Base-by-base conservation (phyloP, 495 filamentous ascomycete species). In the Penicillium salamii region DNA sequence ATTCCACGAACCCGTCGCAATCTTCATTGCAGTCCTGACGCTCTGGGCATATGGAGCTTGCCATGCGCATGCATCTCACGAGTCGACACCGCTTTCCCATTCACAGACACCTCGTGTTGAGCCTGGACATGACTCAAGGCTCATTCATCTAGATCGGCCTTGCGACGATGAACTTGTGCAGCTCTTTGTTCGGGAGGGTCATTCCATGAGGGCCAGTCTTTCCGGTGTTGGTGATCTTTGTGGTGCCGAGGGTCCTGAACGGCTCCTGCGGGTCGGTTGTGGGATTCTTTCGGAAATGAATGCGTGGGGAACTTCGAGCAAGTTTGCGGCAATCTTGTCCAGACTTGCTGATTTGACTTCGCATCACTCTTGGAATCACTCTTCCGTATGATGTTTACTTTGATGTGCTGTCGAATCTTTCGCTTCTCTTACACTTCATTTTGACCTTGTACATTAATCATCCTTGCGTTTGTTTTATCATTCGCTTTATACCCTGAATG, bases 161-260 rank as follows among this genome's bases (percentile, higher is more conserved):
- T 75, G 71, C 39, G 75, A 80, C 53, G 78, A 81, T 55, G 77
- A 80, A 46, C 59, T 80, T 5, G 75, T 78, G 9, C 78, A 79
- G 44, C 56, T 74, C 7, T 81, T 78, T 58, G 74, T 81, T 7
- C 62, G 74, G 7, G 61, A 66, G 24, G 78, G 78, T 8, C 64
- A 67, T n/a, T 53, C 39, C 5, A 80, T 81, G 75, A 62, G 58
- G 24, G 75, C 67, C 0, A 69, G 71, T 48, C 49, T 81, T 3
- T 71, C 66, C 31, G 76, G 77, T 11, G 75, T 78, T 17, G 77
- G 77, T 14, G 71, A 80, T 57, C 66, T 80, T 13, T 78, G 70
- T 52, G 58, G 58, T 11, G 52, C 55, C 9, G 63, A 71, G 9
- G 78, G 75, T 1, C 76, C 77, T 2, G 62, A 65, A 49, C 43